Evolutionary conservation across 2,329 filamentous ascomycete genomes (phyloP).

Genomic region (Neofusicoccum umdonicola): DNA sequence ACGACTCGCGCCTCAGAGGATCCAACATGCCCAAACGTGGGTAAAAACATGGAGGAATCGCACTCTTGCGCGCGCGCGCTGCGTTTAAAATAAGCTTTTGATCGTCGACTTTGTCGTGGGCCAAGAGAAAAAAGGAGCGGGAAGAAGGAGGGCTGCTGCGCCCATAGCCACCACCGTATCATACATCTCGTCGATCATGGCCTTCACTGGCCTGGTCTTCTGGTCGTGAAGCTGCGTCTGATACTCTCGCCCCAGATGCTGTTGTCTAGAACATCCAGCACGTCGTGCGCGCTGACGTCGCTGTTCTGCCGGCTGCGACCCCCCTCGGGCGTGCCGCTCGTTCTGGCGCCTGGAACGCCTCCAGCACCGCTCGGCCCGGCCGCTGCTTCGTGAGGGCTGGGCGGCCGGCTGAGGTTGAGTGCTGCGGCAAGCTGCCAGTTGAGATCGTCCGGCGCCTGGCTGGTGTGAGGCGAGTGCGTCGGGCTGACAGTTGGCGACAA

Average conservation of each 20-base stretch:
- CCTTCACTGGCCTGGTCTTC: conserved; percentile 21
- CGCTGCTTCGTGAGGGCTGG: conserved; percentile 32
- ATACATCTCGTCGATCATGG: neutral
- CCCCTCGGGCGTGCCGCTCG: conserved; percentile 19
- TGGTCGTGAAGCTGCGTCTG: conserved; percentile 75
- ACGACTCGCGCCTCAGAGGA: neutral
- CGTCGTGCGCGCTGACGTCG: conserved; percentile 70
- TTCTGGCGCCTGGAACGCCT: too few species aligned
- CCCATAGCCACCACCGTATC: too few species aligned
- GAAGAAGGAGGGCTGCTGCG: too few species aligned
- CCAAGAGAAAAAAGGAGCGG: too few species aligned
- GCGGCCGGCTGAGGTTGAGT: conserved; percentile 36
- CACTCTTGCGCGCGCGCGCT: too few species aligned
- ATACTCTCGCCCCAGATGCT: conserved; percentile 94
- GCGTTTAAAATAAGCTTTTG: neutral
- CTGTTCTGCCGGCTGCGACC: conserved; percentile 63
- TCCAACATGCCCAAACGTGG: neutral
- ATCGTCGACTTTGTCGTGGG: neutral
- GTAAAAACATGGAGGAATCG: neutral
- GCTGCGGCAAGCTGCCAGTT: conserved; percentile 50
- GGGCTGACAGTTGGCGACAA: neutral
- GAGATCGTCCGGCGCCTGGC: neutral
- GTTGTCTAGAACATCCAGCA: conserved; percentile 81
- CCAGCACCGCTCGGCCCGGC: too few species aligned
- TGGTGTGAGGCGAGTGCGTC: conserved; percentile 4